These are phyloP conservation scores for Phyllosticta citrichinensis DNA, from an alignment of 2,329 filamentous ascomycete species.

Conservation along the genomic window DNA sequence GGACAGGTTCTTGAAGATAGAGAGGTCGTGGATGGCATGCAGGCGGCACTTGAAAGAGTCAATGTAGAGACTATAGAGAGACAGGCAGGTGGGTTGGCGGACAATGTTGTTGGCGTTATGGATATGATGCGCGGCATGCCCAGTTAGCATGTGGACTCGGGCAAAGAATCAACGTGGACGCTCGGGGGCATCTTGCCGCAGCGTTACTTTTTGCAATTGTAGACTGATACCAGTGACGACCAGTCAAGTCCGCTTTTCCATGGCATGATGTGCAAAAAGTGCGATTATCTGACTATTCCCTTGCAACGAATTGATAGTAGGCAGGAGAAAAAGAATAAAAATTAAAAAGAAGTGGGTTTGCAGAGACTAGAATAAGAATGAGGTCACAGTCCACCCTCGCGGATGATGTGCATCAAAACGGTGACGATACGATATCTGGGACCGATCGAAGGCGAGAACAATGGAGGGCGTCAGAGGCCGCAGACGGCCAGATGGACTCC, in stretches of 20 bases:
- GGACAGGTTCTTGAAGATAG: conserved; percentile 67
- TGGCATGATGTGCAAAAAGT: background rate
- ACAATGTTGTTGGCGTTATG: conserved; percentile 20
- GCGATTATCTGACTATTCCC: background rate
- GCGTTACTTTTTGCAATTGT: background rate
- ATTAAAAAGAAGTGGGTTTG: too few relatives aligned
- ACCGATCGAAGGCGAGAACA: background rate
- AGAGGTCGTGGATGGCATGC: conserved; percentile 62
- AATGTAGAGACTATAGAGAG: conserved; percentile 51
- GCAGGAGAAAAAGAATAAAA: background rate
- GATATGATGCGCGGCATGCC: conserved; percentile 50
- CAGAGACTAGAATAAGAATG: too few relatives aligned
- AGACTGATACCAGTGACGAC: background rate
- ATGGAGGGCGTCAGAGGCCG: background rate
- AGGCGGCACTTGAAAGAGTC: conserved; percentile 55
- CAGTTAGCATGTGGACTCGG: conserved; percentile 40
- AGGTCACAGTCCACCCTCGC: too few relatives aligned
- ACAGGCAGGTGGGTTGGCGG: conserved; percentile 48
- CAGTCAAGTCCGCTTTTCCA: background rate
- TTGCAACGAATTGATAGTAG: too few relatives aligned
- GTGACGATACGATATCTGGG: background rate
- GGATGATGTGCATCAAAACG: background rate
- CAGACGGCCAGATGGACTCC: too few relatives aligned
- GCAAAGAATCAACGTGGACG: background rate
- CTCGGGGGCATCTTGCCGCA: background rate